Base-by-base conservation (phyloP, 129 eudicot species). In the Logfia minima region DNA sequence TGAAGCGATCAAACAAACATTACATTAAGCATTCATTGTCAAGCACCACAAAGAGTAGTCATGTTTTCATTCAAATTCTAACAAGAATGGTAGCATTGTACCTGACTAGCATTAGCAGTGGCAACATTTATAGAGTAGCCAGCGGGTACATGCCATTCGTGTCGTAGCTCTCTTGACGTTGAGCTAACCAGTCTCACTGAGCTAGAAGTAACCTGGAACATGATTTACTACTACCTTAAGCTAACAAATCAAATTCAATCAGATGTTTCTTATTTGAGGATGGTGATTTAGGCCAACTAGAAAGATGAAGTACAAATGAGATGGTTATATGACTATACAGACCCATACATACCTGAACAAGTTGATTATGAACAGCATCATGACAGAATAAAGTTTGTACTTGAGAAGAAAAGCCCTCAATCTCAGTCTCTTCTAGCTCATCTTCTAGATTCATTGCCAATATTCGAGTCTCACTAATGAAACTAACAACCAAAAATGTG, bases 81-180 rank as follows among this genome's bases (percentile, higher is more conserved):
- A 58, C 39, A 66, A 41, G 7, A 55, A 29, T 19, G 17, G 41
- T n/a, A 59, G 19, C 55, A 61, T 72, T 51, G 41, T 55, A 93
- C 98, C 96, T 94, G 98, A 41, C 93, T 85, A 53, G 95, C 86
- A 80, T 94, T 94, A 53, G 98, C 97, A 39, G 98, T 94, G 28
- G 98, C 98, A 83, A 91, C 97, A 87, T 89, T 94, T 74, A 94
- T 83, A 16, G 97, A 91, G 71, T 72, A 94, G 61, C 89, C 97
- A 63, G 93, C 71, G 31, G 94, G 99, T 43, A 97, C 92, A 72
- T 66, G 52, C 99, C 99, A 94, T 84, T 94, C 97, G 63, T 91
- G 55, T 7, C 83, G 85, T 66, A 94, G 85, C 84, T 89, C 97
- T 79, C 99, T 84, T 70, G 97, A 66, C 26, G 83, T 85, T 10